Base-by-base conservation (phyloP, 495 filamentous ascomycete genomes). In the Ramalina peruviana region DNA sequence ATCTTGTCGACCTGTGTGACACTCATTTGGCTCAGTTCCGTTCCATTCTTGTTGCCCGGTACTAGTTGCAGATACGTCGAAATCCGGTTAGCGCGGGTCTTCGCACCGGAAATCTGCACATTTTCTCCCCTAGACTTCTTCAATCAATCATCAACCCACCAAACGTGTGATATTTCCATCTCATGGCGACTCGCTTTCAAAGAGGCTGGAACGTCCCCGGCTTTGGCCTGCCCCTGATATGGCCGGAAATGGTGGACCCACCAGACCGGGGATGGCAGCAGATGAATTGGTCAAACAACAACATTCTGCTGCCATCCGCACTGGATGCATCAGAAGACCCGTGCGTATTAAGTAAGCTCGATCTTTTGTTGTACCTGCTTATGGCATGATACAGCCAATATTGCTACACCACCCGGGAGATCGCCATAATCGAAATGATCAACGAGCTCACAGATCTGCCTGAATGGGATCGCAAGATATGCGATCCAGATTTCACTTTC, bases 401-500 rank as follows among this genome's bases (percentile, higher is more conserved):
- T 21, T 58, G 59, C 38, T 58, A 62, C 41, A 70, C 71, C 0
- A 54, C 70, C 6, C 63, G 69, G 11, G 72, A 75, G 47, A 59
- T 59, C 0, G 46, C 41, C 0, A 67, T 68, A 58, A 17, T 66
- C 9, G 40, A 36, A 1, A 46, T 64, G 37, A 66, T 67, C n/a
- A 58, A 65, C 21, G 39, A 53, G 10, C 39, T 66, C 13, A 65
- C 62, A 4, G 64, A 67, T 44, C 59, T 64, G 50, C 55, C 55
- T 3, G 44, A 57, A n/a, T 67, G 64, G 62, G 25, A 56, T 16
- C 37, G 19, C 4, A 66, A 64, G 37, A 55, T 67, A 1, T 57
- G 60, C 36, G 54, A 66, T 27, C 17, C 30, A 5, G 40, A 43
- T 1, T 50, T 57, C 30, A 36, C 36, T 4, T 49, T 54, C 9